These are phyloP conservation scores for Scleroderma citrinum DNA, from an alignment of 768 basidiomycete species.

Conservation along the genomic window DNA sequence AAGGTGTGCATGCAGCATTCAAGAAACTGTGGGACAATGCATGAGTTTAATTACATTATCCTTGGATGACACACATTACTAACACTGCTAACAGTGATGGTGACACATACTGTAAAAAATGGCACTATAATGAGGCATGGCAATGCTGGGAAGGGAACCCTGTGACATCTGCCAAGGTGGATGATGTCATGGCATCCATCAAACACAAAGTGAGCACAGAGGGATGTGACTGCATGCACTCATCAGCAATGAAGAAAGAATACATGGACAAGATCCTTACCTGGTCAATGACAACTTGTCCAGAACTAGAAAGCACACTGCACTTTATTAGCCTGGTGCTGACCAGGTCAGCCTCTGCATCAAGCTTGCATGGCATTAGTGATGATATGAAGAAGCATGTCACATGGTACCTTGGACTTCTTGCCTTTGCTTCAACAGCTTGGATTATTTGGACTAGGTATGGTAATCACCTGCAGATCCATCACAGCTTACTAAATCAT, in stretches of 20 bases:
- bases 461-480: no score
- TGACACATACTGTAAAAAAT: slow-evolving; percentile 1
- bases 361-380: neutral
- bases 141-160: slow-evolving; percentile 25
- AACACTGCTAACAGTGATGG: no score
- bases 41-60: no score
- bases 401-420: neutral
- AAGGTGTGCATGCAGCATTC: no score
- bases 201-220: slow-evolving; percentile 17
- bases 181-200: slow-evolving; percentile 19
- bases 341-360: no score
- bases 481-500: neutral
- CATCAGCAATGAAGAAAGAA: slow-evolving; percentile 18
- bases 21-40: no score
- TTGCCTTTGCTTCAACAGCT: neutral
- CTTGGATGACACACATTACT: no score
- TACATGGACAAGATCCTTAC: neutral
- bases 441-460: slow-evolving; percentile 2
- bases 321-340: neutral
- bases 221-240: slow-evolving; percentile 21
- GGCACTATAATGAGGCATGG: slow-evolving; percentile 17
- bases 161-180: slow-evolving; percentile 17
- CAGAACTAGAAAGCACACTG: neutral
- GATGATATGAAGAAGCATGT: neutral
- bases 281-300: neutral